Conservation (phyloP, 345 rosid genomes). For the Citrus glauca region DNA sequence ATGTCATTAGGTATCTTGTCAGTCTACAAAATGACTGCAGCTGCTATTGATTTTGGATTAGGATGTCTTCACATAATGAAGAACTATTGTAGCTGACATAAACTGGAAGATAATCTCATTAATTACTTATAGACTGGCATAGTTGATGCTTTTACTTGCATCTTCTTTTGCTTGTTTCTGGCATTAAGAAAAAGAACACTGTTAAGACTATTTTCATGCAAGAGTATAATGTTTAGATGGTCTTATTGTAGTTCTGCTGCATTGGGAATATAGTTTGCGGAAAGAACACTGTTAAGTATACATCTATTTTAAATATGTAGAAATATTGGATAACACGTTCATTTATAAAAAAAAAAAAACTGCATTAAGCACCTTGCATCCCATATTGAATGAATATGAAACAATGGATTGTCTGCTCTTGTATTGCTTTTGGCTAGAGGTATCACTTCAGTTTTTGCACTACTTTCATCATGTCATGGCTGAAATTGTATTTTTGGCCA, state of each 20-base stretch:
- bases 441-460: neutral
- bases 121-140: neutral
- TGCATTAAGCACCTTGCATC: neutral
- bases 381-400: neutral
- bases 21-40: neutral
- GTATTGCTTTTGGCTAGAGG: neutral
- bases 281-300: neutral
- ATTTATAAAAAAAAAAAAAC: neutral
- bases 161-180: conserved; percentile 3
- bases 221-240: neutral
- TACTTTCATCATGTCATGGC: neutral
- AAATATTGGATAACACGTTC: neutral
- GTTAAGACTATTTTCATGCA: neutral
- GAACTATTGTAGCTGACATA: neutral
- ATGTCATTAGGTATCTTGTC: neutral
- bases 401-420: neutral
- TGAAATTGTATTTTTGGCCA: neutral
- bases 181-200: neutral
- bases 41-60: neutral
- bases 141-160: neutral
- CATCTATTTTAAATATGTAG: neutral
- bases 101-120: neutral
- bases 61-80: neutral
- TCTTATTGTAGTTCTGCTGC: neutral
- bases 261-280: neutral